Percentiles rank a stretch among this genome's conserved stretches.
Conservation (phyloP, 192 early-diverging fungal species). For the Backusella parvicylindrica region DNA sequence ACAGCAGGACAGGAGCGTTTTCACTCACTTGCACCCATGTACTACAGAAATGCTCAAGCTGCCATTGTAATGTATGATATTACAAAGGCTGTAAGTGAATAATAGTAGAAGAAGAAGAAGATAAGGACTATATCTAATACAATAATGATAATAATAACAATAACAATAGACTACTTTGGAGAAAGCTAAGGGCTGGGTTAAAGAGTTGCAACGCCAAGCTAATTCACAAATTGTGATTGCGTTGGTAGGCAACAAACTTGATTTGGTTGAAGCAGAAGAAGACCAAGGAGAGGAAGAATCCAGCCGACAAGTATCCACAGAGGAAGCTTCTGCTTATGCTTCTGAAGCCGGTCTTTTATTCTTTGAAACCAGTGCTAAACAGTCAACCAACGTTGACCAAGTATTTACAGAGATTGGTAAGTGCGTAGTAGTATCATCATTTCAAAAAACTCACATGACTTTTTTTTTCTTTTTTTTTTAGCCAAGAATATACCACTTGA, state of each 20-base stretch:
- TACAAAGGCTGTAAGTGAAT: slow-evolving; percentile 61
- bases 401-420: slow-evolving; percentile 85
- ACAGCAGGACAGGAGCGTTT: slow-evolving; percentile 99
- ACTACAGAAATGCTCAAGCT: slow-evolving; percentile 97
- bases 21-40: slow-evolving; percentile 88
- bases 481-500: slow-evolving; percentile 15
- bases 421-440: neutral
- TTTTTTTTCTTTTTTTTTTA: neutral
- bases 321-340: slow-evolving; percentile 49
- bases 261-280: slow-evolving; percentile 50
- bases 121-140: neutral
- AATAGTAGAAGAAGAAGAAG: neutral
- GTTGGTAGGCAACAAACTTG: slow-evolving; percentile 96
- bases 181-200: slow-evolving; percentile 97
- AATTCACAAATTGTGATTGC: slow-evolving; percentile 98
- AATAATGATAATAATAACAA: neutral
- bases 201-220: slow-evolving; percentile 97
- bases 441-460: neutral
- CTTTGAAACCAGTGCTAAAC: slow-evolving; percentile 91
- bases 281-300: slow-evolving; percentile 13
- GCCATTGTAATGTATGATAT: slow-evolving; percentile 97
- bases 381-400: slow-evolving; percentile 83
- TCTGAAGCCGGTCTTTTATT: slow-evolving; percentile 82
- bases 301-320: slow-evolving; percentile 37
- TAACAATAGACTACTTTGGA: slow-evolving; percentile 75